A percentile compares a stretch with the other conserved stretches of the same genome.
Evolutionary conservation across 2,329 filamentous ascomycete species (phyloP).

Genomic region (Aspergillus aculeatinus): DNA sequence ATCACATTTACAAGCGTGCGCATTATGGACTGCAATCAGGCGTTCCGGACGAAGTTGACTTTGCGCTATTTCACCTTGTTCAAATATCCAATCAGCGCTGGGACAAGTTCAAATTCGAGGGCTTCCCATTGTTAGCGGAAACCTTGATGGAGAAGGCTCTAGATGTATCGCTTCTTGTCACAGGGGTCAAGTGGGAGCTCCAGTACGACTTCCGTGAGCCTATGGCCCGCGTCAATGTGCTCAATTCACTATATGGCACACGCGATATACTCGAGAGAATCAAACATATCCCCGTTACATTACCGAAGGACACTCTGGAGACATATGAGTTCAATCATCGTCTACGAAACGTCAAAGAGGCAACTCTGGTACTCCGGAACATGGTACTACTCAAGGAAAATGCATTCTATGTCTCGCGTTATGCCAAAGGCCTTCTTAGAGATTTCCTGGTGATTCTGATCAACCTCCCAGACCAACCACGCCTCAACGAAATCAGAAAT

Average conservation of each 20-base stretch:
- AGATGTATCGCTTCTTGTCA: conserved; percentile 75
- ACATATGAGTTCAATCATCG: conserved; percentile 68
- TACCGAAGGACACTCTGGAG: conserved; percentile 66
- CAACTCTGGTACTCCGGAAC: conserved; percentile 83
- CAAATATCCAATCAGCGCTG: conserved; percentile 94
- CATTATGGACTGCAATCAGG: conserved; percentile 79
- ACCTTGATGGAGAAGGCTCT: conserved; percentile 82
- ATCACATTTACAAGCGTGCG: conserved; percentile 82
- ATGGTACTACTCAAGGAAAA: conserved; percentile 95
- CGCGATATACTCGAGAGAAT: conserved; percentile 72
- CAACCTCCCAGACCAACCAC: conserved; percentile 69
- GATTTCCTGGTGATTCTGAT: conserved; percentile 82
- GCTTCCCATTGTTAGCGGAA: conserved; percentile 84
- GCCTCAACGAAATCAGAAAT: conserved; percentile 79
- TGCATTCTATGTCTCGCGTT: conserved; percentile 73
- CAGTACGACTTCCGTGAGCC: conserved; percentile 62
- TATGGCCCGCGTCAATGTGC: conserved; percentile 55
- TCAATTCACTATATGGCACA: conserved; percentile 68
- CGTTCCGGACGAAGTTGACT: conserved; percentile 80
- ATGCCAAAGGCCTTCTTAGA: conserved; percentile 63
- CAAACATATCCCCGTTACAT: conserved; percentile 57
- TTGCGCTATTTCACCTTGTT: conserved; percentile 87
- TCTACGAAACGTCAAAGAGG: conserved; percentile 78
- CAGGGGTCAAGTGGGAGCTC: conserved; percentile 77
- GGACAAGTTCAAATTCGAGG: conserved; percentile 93